Evolutionary conservation across 352 stramenopile genomes (phyloP), one percentile per base, ranked within the genome.

Genomic region (Phytophthora hybrid): DNA sequence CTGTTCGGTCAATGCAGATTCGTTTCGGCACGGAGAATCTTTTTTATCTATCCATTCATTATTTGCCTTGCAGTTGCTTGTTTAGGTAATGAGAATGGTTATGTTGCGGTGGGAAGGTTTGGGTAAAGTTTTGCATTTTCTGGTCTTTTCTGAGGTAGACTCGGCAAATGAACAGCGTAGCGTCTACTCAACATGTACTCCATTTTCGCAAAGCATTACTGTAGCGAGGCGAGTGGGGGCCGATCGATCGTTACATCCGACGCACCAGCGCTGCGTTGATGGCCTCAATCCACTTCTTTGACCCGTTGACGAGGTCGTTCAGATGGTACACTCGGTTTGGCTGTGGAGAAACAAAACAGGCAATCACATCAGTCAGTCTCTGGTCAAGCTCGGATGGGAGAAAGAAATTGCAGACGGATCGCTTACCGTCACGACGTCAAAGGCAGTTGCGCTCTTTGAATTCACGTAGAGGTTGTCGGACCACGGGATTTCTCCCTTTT

Each of bases 401-500:
- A n/a, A n/a, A n/a, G n/a, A n/a, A n/a, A n/a, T n/a, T n/a, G n/a
- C 9, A 41, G 10, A 41, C 9, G 1, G 41, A 18, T 49, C 41
- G 41, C 74, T 58, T 75, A 97, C 88, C 71, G 88, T 97, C 58
- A 97, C 88, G 44, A 97, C 89, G 69, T 97, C 90, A 63, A 97
- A 97, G 6, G 87, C 85, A 56, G 87, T 93, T 55, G 78, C 82
- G 65, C 87, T 95, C 78, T 97, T 95, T 53, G 89, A 91, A 73
- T 93, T 85, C 47, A 95, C 89, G 76, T 95, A 95, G 57, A 97
- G 77, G 60, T 78, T 93, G 56, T 90, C 79, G 31, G 90, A 97
- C 90, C 90, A 97, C 51, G 90, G 90, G 49, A 97, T 95, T 69
- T 95, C 90, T 64, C 89, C 88, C 74, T 97, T 95, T 79, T 97